phyloP scores from a whole-genome alignment of 768 basidiomycete species.

The Tricholoma furcatifolium region DNA sequence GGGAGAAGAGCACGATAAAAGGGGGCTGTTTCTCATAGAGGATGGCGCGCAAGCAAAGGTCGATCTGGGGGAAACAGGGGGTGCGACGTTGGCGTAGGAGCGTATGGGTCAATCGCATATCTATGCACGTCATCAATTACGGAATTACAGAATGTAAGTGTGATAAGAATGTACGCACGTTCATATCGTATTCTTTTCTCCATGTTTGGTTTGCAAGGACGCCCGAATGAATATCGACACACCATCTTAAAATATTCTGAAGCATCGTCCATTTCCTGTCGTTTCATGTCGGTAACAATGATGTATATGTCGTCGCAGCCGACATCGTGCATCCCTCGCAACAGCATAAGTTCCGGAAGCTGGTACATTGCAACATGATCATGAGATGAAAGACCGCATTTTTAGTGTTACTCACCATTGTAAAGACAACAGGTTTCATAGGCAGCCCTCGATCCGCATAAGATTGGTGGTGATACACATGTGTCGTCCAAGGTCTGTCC shows the following conservation, averaged over 20 bases:
- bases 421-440: constrained; percentile 81
- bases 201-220: constrained; percentile 62
- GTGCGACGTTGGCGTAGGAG: constrained; percentile 68
- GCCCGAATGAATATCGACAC: constrained; percentile 62
- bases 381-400: constrained; percentile 7
- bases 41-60: constrained; percentile 73
- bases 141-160: not conserved
- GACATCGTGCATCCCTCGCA: constrained; percentile 78
- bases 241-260: constrained; percentile 79
- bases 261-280: constrained; percentile 78
- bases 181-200: constrained; percentile 68
- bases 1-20: constrained; percentile 76
- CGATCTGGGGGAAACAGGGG: constrained; percentile 82
- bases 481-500: constrained; percentile 80
- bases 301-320: constrained; percentile 79
- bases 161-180: constrained; percentile 44
- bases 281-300: constrained; percentile 76
- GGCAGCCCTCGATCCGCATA: constrained; percentile 71
- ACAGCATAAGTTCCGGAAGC: constrained; percentile 78
- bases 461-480: constrained; percentile 75
- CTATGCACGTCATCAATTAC: constrained; percentile 22
- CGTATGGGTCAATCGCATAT: constrained; percentile 69
- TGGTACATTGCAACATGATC: constrained; percentile 24
- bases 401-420: constrained; percentile 52
- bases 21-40: constrained; percentile 75